Percentiles rank a stretch among this genome's conserved stretches.
These are phyloP conservation scores for Mimosa pudica DNA, from an alignment of 306 rosid genomes.

Conservation along the genomic window DNA sequence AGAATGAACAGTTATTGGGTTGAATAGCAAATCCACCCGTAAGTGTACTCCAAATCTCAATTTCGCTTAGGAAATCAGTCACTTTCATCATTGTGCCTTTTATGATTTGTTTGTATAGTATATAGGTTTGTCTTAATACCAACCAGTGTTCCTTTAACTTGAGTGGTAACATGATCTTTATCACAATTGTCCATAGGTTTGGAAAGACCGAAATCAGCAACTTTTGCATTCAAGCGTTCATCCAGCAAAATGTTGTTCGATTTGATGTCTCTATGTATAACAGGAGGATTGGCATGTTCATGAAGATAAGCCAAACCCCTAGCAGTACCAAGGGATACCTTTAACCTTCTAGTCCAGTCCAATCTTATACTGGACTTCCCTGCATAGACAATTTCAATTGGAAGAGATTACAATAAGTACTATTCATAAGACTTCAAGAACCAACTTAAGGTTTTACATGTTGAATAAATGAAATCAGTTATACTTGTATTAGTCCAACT, in stretches of 20 bases:
- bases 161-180: constrained; percentile 45
- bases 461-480: background rate
- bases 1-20: too few relatives aligned
- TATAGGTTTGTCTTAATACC: constrained; percentile 12
- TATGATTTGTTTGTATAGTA: background rate
- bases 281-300: constrained; percentile 53
- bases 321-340: constrained; percentile 48
- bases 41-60: too few relatives aligned
- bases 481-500: background rate
- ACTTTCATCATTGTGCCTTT: background rate
- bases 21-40: too few relatives aligned
- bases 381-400: constrained; percentile 17
- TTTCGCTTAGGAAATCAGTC: background rate
- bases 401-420: background rate
- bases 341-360: constrained; percentile 54
- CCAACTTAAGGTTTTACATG: background rate
- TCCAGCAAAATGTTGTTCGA: constrained; percentile 55
- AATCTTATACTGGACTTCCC: constrained; percentile 49
- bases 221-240: constrained; percentile 46
- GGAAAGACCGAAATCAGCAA: constrained; percentile 60
- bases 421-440: background rate
- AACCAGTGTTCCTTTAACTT: constrained; percentile 63
- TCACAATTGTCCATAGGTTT: constrained; percentile 43
- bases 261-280: constrained; percentile 59
- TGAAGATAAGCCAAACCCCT: constrained; percentile 58